Base-by-base conservation (phyloP, 106 monocot genomes). In the Acorus gramineus region DNA sequence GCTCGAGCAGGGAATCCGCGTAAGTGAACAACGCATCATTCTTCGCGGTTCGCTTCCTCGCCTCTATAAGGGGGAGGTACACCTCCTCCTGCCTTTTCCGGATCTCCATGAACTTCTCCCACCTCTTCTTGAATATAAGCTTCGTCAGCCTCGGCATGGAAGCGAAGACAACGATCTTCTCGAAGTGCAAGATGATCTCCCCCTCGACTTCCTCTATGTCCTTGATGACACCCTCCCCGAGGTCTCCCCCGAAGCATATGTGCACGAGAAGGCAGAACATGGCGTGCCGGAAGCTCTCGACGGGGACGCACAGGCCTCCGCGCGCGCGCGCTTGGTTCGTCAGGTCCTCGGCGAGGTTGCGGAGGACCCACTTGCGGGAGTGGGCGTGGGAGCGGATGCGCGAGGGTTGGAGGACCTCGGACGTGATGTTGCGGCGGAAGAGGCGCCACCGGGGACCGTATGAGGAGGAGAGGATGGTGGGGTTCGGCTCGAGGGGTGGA, bases 361-460 rank as follows among this genome's bases (percentile, higher is more conserved):
- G 3, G 7, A 71, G 44, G 8, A 62, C 46, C 46, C 53, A 71
- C 11, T 54, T 7, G 9, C 61, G 60, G 12, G 11, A 43, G 4
- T 48, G 11, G 44, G 61, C 49, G 55, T 12, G 63, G 3, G 46
- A 9, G 2, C 12, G 42, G 13, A 63, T 8, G 9, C 71, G 46
- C 9, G 71, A 63, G 42, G 63, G 14, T 7, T 63, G 49, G 11
- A 71, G 63, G 5, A 71, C 52, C 71, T 71, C 55, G 11, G 52
- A 6, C n/a, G 47, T 55, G 47, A 71, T 52, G 47, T 71, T 71
- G 45, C 71, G 71, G 7, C 71, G 60, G 44, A 71, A 52, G 42
- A 71, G n/a, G n/a, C 73, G 73, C 73, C 73, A 73, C 51, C 57
- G 44, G 11, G 73, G 57, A 45, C 73, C 73, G 65, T 65, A 65